A percentile compares a stretch with the other conserved stretches of the same genome.
Evolutionary conservation across 371 early-diverging fungal species (phyloP).

Genomic region (Rhizopus delemar): DNA sequence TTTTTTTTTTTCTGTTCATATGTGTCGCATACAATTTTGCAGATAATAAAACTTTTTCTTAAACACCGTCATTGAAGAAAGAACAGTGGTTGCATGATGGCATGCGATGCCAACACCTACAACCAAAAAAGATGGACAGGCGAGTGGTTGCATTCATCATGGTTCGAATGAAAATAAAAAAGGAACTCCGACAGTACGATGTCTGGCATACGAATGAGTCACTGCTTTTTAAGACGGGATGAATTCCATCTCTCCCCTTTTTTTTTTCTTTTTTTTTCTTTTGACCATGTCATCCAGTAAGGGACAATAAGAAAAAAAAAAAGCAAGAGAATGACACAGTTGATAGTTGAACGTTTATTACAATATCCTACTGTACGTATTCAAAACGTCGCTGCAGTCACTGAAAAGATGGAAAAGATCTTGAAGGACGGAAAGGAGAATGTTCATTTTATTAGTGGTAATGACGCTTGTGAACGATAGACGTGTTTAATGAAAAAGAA

Average conservation of each 20-base stretch:
- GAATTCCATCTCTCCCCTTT: neutral
- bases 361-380: constrained; percentile 43
- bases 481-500: neutral
- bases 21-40: no score
- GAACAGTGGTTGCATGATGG: no score
- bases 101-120: no score
- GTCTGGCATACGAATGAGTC: neutral
- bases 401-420: constrained; percentile 50
- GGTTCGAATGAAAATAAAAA: no score
- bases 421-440: constrained; percentile 48
- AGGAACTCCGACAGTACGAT: no score
- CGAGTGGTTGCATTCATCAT: no score
- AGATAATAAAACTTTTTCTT: no score
- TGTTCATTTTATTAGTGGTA: constrained; percentile 66
- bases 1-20: neutral
- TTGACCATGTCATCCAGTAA: neutral
- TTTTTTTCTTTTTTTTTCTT: neutral
- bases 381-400: constrained; percentile 27
- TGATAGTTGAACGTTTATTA: constrained; percentile 36
- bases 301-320: no score
- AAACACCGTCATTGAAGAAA: no score
- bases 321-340: neutral
- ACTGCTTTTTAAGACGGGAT: neutral
- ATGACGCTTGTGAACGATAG: neutral
- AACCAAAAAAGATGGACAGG: no score